phyloP scores from a whole-genome alignment of 345 rosid genomes.

The Eucalyptus dawsonii region DNA sequence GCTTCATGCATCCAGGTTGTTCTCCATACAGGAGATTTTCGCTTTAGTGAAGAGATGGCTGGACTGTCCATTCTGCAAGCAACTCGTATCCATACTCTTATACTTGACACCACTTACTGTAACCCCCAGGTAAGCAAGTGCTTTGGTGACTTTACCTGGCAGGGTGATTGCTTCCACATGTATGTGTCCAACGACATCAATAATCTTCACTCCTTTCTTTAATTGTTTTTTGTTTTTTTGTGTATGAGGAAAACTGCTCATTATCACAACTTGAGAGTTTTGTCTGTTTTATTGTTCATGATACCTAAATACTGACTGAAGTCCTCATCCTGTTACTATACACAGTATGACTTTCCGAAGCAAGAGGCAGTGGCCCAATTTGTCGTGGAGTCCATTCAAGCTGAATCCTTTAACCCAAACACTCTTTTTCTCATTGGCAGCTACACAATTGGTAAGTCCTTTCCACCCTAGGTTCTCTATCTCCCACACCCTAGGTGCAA shows the following conservation, averaged over 20 bases:
- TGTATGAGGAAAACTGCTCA: neutral
- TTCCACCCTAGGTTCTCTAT: neutral
- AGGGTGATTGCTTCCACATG: neutral
- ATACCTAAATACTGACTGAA: neutral
- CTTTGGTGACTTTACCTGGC: neutral
- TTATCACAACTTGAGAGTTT: neutral
- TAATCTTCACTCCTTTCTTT: neutral
- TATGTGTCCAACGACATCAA: neutral
- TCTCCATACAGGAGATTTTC: conserved; percentile 93
- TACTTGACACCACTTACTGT: conserved; percentile 97
- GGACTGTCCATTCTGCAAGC: conserved; percentile 18
- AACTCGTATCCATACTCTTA: conserved; percentile 52
- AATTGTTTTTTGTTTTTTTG: neutral
- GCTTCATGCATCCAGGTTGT: conserved; percentile 34
- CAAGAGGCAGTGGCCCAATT: conserved; percentile 90
- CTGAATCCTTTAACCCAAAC: conserved; percentile 80
- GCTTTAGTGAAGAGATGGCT: conserved; percentile 53
- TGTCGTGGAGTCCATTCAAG: conserved; percentile 93
- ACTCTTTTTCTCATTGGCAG: conserved; percentile 91
- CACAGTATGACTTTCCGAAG: conserved; percentile 93
- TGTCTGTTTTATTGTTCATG: neutral
- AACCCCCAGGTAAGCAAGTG: conserved; percentile 54
- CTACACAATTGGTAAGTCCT: conserved; percentile 69
- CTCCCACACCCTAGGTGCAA: neutral
- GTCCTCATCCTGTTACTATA: neutral